A percentile compares a stretch with the other conserved stretches of the same genome.
Conservation (phyloP, 768 basidiomycete species). For the Cubamyces sp. region DNA sequence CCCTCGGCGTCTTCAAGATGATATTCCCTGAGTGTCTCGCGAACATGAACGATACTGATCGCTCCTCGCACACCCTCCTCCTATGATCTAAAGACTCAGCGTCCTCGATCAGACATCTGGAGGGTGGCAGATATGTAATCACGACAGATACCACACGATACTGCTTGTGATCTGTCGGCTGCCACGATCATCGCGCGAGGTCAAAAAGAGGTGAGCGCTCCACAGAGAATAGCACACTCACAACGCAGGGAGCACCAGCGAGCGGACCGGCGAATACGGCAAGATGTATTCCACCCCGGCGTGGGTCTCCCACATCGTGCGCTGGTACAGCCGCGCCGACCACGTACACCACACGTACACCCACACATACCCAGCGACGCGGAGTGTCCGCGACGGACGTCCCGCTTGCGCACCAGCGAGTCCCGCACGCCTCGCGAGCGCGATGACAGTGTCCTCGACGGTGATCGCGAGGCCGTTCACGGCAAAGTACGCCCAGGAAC, state of each 20-base stretch:
- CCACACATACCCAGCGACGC: slow-evolving; percentile 20
- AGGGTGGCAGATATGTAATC: too few relatives aligned
- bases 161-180: too few relatives aligned
- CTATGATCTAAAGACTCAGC: too few relatives aligned
- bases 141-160: too few relatives aligned
- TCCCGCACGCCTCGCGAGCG: slow-evolving; percentile 17
- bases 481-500: slow-evolving; percentile 34
- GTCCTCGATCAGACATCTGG: too few relatives aligned
- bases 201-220: too few relatives aligned
- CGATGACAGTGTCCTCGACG: slow-evolving; percentile 38
- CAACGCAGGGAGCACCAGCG: background rate
- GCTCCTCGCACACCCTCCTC: too few relatives aligned
- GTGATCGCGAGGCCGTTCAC: slow-evolving; percentile 42
- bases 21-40: too few relatives aligned
- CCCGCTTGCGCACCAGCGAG: background rate
- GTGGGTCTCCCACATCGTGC: background rate
- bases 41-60: too few relatives aligned
- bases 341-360: slow-evolving; percentile 18
- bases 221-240: background rate
- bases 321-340: slow-evolving; percentile 3
- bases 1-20: too few relatives aligned
- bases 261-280: background rate
- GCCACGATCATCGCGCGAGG: too few relatives aligned
- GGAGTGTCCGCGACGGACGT: background rate
- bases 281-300: background rate